These are phyloP conservation scores for Puya raimondii DNA, from an alignment of 176 grass and related monocot genomes.

Conservation along the genomic window DNA sequence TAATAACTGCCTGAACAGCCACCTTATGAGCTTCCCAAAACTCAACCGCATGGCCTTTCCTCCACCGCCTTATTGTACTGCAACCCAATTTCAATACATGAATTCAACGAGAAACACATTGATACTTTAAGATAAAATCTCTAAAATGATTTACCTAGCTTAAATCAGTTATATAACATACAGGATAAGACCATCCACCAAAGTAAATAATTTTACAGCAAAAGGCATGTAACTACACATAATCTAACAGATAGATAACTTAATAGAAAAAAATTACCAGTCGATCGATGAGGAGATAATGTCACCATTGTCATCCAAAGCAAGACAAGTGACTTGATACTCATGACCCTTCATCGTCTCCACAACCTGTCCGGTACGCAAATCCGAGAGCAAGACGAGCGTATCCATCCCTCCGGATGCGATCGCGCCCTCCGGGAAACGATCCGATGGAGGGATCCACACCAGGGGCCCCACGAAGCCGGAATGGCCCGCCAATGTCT, in stretches of 20 bases:
- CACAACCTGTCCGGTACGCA: conserved; percentile 47
- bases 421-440: conserved; percentile 65
- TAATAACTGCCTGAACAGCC: conserved; percentile 77
- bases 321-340: conserved; percentile 83
- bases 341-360: conserved; percentile 73
- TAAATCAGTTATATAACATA: background rate
- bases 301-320: conserved; percentile 74
- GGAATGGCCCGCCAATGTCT: conserved; percentile 71
- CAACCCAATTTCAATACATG: conserved; percentile 19
- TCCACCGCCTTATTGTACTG: conserved; percentile 86
- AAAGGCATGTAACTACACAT: background rate
- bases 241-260: background rate
- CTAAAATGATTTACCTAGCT: background rate
- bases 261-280: conserved; percentile 36
- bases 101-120: background rate
- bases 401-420: conserved; percentile 96
- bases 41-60: conserved; percentile 65
- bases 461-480: conserved; percentile 84
- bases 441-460: conserved; percentile 66
- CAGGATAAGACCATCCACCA: too few relatives aligned
- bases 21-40: conserved; percentile 95
- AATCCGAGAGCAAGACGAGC: conserved; percentile 59
- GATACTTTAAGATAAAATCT: background rate
- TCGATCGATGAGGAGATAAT: conserved; percentile 93
- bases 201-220: background rate